These are phyloP conservation scores for Thinopyrum elongatum DNA, from an alignment of 176 grass and related monocot species.

Conservation along the genomic window DNA sequence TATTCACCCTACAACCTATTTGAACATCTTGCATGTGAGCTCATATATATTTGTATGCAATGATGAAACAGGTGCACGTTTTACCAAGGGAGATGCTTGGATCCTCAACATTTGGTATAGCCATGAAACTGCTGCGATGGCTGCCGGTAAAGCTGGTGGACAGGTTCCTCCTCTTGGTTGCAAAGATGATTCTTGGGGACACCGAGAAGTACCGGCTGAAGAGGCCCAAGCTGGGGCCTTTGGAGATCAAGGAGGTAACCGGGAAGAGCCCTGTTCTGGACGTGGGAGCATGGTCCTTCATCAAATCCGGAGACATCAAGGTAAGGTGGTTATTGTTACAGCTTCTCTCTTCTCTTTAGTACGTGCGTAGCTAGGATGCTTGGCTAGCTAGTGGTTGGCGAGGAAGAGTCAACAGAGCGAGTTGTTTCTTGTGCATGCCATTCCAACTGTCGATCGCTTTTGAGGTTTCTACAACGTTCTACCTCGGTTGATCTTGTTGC, in stretches of 20 bases:
- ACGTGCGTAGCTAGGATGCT: not conserved
- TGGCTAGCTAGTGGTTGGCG: not conserved
- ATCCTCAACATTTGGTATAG: conserved; percentile 63
- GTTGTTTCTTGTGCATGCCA: conserved; percentile 21
- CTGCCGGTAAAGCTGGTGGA: conserved; percentile 79
- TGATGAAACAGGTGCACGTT: conserved; percentile 68
- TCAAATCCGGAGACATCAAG: conserved; percentile 83
- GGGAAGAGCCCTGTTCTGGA: conserved; percentile 96
- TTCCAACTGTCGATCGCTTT: conserved; percentile 34
- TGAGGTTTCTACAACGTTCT: conserved; percentile 37
- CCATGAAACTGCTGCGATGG: conserved; percentile 71
- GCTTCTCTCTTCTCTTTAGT: not conserved
- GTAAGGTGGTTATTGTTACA: conserved; percentile 33
- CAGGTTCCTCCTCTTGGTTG: conserved; percentile 50
- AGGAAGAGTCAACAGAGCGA: not conserved
- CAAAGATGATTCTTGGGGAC: conserved; percentile 61
- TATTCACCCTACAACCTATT: not conserved
- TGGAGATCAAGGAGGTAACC: conserved; percentile 76
- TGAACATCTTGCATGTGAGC: not conserved
- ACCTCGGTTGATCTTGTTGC: not conserved
- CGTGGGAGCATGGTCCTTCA: conserved; percentile 78
- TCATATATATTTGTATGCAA: not conserved
- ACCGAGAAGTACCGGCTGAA: conserved; percentile 74
- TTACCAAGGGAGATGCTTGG: conserved; percentile 90
- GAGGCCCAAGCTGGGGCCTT: conserved; percentile 80